These are phyloP conservation scores for Apostasia shenzhenica DNA, from an alignment of 106 monocot genomes.

Conservation along the genomic window DNA sequence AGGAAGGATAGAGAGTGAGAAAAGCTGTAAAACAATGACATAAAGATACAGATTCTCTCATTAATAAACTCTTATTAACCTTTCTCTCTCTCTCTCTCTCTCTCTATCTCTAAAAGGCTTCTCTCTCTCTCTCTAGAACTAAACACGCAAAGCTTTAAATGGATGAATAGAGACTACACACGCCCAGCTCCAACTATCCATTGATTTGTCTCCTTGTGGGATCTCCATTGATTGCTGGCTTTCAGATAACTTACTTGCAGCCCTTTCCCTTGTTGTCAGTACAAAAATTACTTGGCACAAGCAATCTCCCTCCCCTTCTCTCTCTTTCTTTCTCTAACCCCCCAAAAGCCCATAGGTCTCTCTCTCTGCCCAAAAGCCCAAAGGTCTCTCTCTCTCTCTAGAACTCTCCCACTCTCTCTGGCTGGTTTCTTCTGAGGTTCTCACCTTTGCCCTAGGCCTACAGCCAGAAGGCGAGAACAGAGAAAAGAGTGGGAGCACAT, in stretches of 20 bases:
- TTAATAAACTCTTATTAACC: background rate
- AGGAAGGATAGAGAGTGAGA: background rate
- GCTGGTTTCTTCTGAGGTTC: slow-evolving; percentile 1
- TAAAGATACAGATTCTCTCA: background rate
- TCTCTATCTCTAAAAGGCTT: slow-evolving; percentile 4
- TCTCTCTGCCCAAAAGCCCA: background rate
- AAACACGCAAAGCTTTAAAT: slow-evolving; percentile 99
- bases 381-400: slow-evolving; percentile 14
- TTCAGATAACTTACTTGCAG: slow-evolving; percentile 55
- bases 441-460: background rate
- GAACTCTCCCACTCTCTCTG: background rate
- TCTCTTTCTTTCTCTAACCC: slow-evolving; percentile 11
- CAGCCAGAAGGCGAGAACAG: background rate
- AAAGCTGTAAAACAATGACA: background rate
- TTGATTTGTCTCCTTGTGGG: slow-evolving; percentile 73
- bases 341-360: slow-evolving; percentile 5
- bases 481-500: slow-evolving; percentile 11
- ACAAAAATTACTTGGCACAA: slow-evolving; percentile 41
- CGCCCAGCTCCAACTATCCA: slow-evolving; percentile 56
- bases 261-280: slow-evolving; percentile 29
- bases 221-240: slow-evolving; percentile 84
- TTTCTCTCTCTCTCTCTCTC: slow-evolving; percentile 22
- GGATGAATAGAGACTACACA: slow-evolving; percentile 92
- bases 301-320: slow-evolving; percentile 20
- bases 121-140: slow-evolving; percentile 12